Percentiles rank a stretch among this genome's conserved stretches.
phyloP scores from a whole-genome alignment of 2,329 filamentous ascomycete genomes.

The Trichoderma sp. region DNA sequence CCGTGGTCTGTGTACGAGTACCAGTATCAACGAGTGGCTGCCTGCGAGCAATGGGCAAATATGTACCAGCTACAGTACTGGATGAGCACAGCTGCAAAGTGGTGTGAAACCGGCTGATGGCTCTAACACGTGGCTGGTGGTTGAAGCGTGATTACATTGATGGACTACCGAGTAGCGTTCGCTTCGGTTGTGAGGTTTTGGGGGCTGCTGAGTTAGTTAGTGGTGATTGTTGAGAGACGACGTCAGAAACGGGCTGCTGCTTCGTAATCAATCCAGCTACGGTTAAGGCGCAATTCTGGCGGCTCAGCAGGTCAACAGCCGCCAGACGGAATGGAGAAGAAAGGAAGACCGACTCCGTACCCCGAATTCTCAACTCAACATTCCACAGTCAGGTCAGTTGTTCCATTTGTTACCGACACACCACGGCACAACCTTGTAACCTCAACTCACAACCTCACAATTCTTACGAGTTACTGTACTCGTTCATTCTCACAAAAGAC shows the following conservation, averaged over 20 bases:
- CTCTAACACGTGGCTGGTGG: not conserved
- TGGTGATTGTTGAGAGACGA: not conserved
- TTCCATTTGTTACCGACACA: not conserved
- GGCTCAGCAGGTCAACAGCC: not conserved
- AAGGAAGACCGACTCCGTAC: not conserved
- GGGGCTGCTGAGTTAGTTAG: not conserved
- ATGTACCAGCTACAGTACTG: not conserved
- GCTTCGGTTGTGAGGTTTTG: not conserved
- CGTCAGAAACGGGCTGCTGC: not conserved
- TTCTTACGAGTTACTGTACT: not conserved
- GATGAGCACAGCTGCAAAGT: not conserved
- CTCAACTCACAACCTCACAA: not conserved
- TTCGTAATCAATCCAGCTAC: not conserved
- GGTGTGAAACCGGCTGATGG: not conserved
- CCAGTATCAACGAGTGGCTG: not conserved
- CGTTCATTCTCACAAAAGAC: not conserved
- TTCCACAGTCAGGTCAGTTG: not conserved
- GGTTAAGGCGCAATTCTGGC: not conserved
- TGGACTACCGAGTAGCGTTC: too few species aligned
- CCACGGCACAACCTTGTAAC: not conserved
- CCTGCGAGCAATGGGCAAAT: not conserved
- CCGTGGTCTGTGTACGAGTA: not conserved
- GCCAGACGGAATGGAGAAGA: not conserved
- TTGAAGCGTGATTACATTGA: not conserved
- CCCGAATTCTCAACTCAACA: not conserved